Conservation (phyloP, 73 alveolate species). For the Chromera velia region DNA sequence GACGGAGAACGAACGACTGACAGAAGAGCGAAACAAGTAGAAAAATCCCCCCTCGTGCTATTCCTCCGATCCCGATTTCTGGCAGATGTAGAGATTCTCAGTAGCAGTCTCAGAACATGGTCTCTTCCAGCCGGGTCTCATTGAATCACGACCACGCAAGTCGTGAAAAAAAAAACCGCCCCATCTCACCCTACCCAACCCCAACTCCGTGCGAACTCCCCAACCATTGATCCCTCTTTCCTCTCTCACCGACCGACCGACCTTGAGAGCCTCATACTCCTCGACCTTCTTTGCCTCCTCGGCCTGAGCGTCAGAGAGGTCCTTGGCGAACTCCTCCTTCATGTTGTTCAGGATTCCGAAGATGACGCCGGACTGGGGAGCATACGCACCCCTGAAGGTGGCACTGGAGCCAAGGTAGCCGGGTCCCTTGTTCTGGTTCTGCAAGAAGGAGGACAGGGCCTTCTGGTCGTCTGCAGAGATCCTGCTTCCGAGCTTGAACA, state of each 20-base stretch:
- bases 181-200: no score
- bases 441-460: background rate
- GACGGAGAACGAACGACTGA: background rate
- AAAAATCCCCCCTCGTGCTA: background rate
- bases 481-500: background rate
- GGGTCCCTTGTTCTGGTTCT: background rate
- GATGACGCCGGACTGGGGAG: background rate
- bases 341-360: background rate
- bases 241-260: no score
- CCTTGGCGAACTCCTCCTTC: slow-evolving; percentile 15
- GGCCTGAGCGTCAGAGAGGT: slow-evolving; percentile 13
- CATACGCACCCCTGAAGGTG: background rate
- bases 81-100: no score
- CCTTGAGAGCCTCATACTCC: no score
- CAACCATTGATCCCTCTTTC: background rate
- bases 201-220: no score
- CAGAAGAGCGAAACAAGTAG: background rate
- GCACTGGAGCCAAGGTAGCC: background rate
- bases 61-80: no score
- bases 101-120: no score
- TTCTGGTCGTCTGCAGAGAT: background rate
- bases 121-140: no score
- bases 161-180: no score
- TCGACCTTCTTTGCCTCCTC: slow-evolving; percentile 22
- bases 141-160: no score